Conservation (phyloP, 257 asterid genomes). For the Solanum tarapatanum region DNA sequence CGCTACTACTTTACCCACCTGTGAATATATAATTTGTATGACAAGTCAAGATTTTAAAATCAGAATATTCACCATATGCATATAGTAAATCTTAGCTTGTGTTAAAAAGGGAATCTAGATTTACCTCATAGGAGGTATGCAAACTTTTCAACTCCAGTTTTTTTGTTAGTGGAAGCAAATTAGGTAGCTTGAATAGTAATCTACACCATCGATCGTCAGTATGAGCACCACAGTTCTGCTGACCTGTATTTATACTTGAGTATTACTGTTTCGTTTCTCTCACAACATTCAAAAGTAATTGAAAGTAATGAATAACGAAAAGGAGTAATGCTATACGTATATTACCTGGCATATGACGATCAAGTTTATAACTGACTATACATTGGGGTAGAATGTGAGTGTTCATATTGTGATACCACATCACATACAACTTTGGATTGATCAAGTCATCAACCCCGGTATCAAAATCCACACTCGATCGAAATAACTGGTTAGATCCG, state of each 20-base stretch:
- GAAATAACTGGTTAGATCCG: constrained; percentile 37
- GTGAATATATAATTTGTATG: constrained; percentile 1
- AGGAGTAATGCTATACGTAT: neutral
- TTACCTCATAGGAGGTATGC: constrained; percentile 35
- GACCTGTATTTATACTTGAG: constrained; percentile 12
- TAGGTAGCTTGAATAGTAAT: constrained; percentile 31
- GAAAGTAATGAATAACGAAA: neutral
- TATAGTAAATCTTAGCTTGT: neutral
- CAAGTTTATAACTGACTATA: constrained; percentile 54
- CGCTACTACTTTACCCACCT: constrained; percentile 38
- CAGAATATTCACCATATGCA: neutral
- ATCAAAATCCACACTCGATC: constrained; percentile 53
- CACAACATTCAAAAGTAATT: neutral
- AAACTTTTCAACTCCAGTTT: constrained; percentile 25
- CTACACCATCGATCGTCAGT: neutral
- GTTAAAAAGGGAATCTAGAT: neutral
- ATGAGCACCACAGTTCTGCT: constrained; percentile 5
- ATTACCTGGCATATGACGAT: constrained; percentile 21
- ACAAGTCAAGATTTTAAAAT: neutral
- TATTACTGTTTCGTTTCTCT: neutral
- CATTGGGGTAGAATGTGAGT: constrained; percentile 49
- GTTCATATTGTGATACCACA: constrained; percentile 50
- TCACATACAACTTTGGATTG: constrained; percentile 45
- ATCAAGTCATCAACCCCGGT: constrained; percentile 54
- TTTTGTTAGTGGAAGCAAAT: constrained; percentile 34